Percentiles rank a stretch among this genome's conserved stretches.
These are phyloP conservation scores for Hymenoscyphus occultus DNA, from an alignment of 2,329 filamentous ascomycete genomes.

Conservation along the genomic window DNA sequence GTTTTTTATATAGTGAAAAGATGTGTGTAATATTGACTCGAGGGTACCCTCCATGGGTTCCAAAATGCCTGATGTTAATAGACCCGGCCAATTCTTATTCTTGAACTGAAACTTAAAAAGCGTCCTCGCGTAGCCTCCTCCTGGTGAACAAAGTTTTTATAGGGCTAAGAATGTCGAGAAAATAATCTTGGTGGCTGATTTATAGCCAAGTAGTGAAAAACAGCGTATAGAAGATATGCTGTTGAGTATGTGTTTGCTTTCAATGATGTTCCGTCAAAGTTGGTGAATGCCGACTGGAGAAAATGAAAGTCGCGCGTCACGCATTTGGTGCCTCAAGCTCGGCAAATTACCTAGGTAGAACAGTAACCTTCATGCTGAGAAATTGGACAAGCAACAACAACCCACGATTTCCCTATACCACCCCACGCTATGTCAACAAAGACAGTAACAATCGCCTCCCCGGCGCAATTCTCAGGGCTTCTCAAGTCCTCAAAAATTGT, in stretches of 20 bases:
- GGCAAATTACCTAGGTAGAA: constrained; percentile 6
- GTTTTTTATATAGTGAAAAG: too few species aligned
- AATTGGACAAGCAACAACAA: background rate
- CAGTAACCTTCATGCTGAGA: background rate
- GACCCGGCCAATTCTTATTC: too few species aligned
- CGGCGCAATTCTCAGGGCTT: constrained; percentile 63
- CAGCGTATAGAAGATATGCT: background rate
- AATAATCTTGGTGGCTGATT: too few species aligned
- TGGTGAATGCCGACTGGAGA: background rate
- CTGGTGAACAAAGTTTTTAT: too few species aligned
- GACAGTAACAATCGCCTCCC: constrained; percentile 48
- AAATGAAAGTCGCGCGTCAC: background rate
- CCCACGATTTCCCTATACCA: constrained; percentile 2
- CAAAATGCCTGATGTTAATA: too few species aligned
- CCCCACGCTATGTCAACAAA: constrained; percentile 33
- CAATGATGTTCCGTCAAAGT: background rate
- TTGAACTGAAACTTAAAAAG: too few species aligned
- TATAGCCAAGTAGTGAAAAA: background rate
- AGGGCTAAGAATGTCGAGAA: too few species aligned
- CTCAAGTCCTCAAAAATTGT: constrained; percentile 74
- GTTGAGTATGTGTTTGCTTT: background rate
- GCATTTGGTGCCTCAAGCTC: constrained; percentile 5
- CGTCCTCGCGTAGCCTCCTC: too few species aligned
- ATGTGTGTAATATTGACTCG: too few species aligned
- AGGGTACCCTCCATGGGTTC: too few species aligned